These are phyloP conservation scores for Verticillium klebahnii DNA, from an alignment of 2,329 filamentous ascomycete species.

Conservation along the genomic window DNA sequence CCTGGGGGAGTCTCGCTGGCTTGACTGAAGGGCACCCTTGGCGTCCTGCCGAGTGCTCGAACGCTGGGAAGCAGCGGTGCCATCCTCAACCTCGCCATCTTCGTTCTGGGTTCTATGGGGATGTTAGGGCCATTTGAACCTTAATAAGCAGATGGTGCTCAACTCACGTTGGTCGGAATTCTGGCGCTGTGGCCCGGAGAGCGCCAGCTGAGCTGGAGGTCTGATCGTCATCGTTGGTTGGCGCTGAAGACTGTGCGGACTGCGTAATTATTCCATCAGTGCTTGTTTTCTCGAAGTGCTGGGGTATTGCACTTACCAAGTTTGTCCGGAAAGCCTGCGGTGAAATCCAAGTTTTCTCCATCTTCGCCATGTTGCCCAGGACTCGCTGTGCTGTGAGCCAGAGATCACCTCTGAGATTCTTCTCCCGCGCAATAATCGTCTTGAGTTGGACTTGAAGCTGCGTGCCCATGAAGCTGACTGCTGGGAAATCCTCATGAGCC, in stretches of 20 bases:
- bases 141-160: conserved; percentile 9
- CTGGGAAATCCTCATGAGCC: conserved; percentile 78
- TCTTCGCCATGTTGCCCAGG: conserved; percentile 63
- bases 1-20: not conserved
- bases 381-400: conserved; percentile 69
- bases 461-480: conserved; percentile 80
- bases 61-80: conserved; percentile 2
- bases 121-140: not conserved
- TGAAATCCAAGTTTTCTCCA: conserved; percentile 65
- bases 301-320: conserved; percentile 39
- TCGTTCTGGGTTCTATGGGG: conserved; percentile 46
- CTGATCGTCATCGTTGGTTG: conserved; percentile 33
- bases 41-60: not conserved
- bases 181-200: conserved; percentile 54
- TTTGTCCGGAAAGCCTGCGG: conserved; percentile 69
- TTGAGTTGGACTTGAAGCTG: conserved; percentile 61
- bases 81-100: conserved; percentile 69
- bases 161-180: conserved; percentile 57
- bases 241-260: conserved; percentile 29
- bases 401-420: conserved; percentile 61
- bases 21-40: not conserved
- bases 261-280: conserved; percentile 31
- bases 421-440: conserved; percentile 60
- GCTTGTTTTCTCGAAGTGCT: conserved; percentile 14
- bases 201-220: conserved; percentile 24